Evolutionary conservation across 495 filamentous ascomycete species (phyloP), one percentile per base, ranked within the genome.

Genomic region (Penicillium mononematosum): DNA sequence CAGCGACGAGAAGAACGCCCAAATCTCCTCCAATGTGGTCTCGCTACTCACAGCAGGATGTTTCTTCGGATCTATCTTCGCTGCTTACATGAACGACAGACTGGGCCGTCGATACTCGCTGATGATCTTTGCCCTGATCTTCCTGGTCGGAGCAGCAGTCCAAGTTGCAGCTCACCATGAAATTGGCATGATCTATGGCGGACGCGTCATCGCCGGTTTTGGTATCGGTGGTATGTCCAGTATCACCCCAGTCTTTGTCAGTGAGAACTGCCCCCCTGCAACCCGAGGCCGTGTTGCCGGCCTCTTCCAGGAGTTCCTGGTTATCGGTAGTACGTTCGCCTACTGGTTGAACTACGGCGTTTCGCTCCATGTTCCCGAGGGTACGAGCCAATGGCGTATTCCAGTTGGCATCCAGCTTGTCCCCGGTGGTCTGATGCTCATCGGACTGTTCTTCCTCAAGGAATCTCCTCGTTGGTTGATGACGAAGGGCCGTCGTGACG

Each of bases 11-110:
- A 31, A 65, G 32, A 83, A 81, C 47, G 70, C 76, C 8, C 58
- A 76, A 17, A 70, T 83, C 14, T 70, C 79, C 5, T 81, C 79
- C 19, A 85, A 85, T 50, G 78, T 85, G 39, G 83, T 84, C 14
- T 85, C 84, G 50, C 75, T 86, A 22, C 71, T 87, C 22, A 83
- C 81, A 59, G 85, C 85, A 4, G 85, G 86, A 38, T 85, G 83
- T 59, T 88, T 88, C 75, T 88, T 87, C 67, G 85, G 85, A 47
- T 78, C 84, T 14, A 74, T 87, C 22, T 73, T 81, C 19, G 84
- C 82, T 14, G 86, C 85, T 49, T 75, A 63, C 47, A 75, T 82
- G 55, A 83, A 79, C 47, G 79, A 85, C 60, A 81, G 70, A 31
- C 65, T 87, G 12, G 87, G 86, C 22, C 80, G 86, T 31, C 77